Percentiles rank a stretch among this genome's conserved stretches.
Conservation (phyloP, 306 rosid genomes). For the Mimosa bimucronata region DNA sequence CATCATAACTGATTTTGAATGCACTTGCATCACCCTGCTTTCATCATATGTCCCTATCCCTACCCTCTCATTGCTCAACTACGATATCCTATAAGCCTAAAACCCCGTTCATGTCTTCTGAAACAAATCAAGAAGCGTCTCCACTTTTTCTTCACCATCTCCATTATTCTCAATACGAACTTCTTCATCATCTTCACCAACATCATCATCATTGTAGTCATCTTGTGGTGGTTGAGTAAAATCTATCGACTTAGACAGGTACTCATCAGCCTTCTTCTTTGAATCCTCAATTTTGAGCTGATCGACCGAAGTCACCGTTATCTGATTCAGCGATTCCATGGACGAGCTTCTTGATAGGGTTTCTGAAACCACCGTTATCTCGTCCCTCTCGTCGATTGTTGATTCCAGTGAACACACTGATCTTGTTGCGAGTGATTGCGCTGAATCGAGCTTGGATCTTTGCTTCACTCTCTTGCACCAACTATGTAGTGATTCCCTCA, state of each 20-base stretch:
- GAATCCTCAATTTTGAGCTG: constrained; percentile 51
- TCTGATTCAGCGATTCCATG: constrained; percentile 69
- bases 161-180: constrained; percentile 21
- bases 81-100: too few relatives aligned
- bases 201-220: constrained; percentile 11
- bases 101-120: constrained; percentile 61
- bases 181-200: constrained; percentile 26
- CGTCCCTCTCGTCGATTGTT: constrained; percentile 73
- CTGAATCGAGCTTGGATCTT: constrained; percentile 70
- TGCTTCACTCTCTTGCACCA: constrained; percentile 98
- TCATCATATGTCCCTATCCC: too few relatives aligned
- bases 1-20: too few relatives aligned
- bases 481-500: constrained; percentile 88
- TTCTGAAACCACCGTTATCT: constrained; percentile 77
- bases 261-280: constrained; percentile 44
- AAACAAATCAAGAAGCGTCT: constrained; percentile 77
- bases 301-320: constrained; percentile 60
- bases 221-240: constrained; percentile 33
- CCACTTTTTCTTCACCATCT: constrained; percentile 48
- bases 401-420: constrained; percentile 85
- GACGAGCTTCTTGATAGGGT: constrained; percentile 79
- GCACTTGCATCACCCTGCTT: too few relatives aligned
- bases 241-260: constrained; percentile 48
- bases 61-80: too few relatives aligned
- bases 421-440: constrained; percentile 63